Conservation (phyloP, 768 basidiomycete species). For the Pleurotus ostreatus region DNA sequence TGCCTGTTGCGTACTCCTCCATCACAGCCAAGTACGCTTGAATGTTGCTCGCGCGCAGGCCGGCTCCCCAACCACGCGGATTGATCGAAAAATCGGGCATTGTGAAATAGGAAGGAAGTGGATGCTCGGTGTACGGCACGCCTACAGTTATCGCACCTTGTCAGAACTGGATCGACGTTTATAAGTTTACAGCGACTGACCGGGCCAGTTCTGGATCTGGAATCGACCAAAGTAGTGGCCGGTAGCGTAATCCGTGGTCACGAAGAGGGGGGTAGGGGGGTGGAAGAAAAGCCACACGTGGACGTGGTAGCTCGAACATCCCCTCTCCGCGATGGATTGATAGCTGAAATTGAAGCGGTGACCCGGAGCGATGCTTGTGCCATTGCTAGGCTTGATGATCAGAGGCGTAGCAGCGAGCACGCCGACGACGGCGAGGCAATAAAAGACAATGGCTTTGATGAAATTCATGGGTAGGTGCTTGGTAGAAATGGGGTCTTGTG, state of each 20-base stretch:
- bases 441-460: too few relatives aligned
- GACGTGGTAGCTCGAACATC: slow-evolving; percentile 35
- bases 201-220: slow-evolving; percentile 39
- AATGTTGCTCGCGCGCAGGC: slow-evolving; percentile 24
- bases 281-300: slow-evolving; percentile 38
- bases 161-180: not conserved
- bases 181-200: slow-evolving; percentile 15
- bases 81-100: slow-evolving; percentile 44
- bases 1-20: slow-evolving; percentile 38
- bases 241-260: slow-evolving; percentile 25
- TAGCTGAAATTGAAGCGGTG: slow-evolving; percentile 36
- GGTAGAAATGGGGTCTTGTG: too few relatives aligned
- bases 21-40: slow-evolving; percentile 33
- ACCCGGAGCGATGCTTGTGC: slow-evolving; percentile 34
- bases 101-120: slow-evolving; percentile 30
- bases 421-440: not conserved
- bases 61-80: slow-evolving; percentile 35
- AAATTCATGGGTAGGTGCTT: too few relatives aligned
- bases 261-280: slow-evolving; percentile 18
- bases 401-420: not conserved
- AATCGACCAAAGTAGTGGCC: slow-evolving; percentile 44
- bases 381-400: slow-evolving; percentile 22
- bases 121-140: slow-evolving; percentile 35
- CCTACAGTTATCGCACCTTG: slow-evolving; percentile 18
- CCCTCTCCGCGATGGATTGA: slow-evolving; percentile 34